Evolutionary conservation across 352 stramenopile genomes (phyloP), one percentile per base, ranked within the genome.

Genomic region (Phytopythium ostracodes): DNA sequence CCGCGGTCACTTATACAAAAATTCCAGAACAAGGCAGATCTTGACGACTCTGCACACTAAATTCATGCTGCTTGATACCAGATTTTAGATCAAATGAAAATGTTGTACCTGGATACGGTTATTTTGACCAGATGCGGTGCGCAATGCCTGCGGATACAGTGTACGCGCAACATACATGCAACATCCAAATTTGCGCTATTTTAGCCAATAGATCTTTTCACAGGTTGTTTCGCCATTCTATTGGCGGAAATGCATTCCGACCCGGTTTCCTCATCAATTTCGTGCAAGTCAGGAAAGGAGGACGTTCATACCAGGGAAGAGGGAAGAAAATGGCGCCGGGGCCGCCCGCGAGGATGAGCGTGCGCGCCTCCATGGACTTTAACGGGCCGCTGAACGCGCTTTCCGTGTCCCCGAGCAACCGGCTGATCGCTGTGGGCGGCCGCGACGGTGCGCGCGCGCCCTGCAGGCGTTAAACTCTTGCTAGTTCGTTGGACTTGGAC

Each of bases 321-420:
- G n/a, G 44, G 14, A 15, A 4, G 14, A 61, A 61, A 9, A 83
- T 82, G 76, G 68, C 87, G 69, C 66, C 68, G 38, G 57, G 67
- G 12, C 71, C 87, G 68, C 66, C 68, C 27, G 57, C 67, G 20
- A 71, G 62, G 36, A 68, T 68, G 44, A 89, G 83, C 65, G 85
- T 94, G 67, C 81, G 85, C 59, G 84, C 84, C 31, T 92, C 84
- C 40, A 90, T 94, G 71, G 87, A 96, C 72, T 96, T 96, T 62
- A 92, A 75, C 61, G 84, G 87, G 2, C 87, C 84, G 18, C 74
- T 96, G 20, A 96, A 94, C 62, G 85, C 87, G 65, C 71, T 96
- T 18, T 89, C 84, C 12, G 89, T 80, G 59, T 96, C 87, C 40
- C 85, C 84, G 18, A 94, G 87, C 70, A 91, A 91, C 62, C 77